Evolutionary conservation across 164 flowering plant species (phyloP).

Genomic region (Tetracentron sinense): DNA sequence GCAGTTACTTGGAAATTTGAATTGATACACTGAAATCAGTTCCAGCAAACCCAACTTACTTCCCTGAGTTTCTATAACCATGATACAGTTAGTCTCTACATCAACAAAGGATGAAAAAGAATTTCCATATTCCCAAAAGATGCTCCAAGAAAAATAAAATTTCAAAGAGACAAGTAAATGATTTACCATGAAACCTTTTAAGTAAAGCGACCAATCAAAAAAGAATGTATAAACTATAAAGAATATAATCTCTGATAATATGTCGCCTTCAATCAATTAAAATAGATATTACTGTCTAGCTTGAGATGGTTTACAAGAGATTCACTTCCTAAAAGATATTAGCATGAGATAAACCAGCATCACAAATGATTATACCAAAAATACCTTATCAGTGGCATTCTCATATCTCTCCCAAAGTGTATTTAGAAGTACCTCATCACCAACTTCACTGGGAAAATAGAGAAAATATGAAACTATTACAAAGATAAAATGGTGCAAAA

Average conservation of each 20-base stretch:
- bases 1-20: no score
- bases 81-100: neutral
- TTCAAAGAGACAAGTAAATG: neutral
- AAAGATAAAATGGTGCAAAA: neutral
- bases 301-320: neutral
- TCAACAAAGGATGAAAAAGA: neutral
- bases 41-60: neutral
- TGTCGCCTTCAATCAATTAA: neutral
- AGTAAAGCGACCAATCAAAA: neutral
- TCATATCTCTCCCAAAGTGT: constrained; percentile 67
- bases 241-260: neutral
- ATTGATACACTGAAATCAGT: no score
- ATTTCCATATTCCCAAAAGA: neutral
- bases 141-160: neutral
- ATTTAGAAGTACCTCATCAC: constrained; percentile 70
- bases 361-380: neutral
- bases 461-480: constrained; percentile 1
- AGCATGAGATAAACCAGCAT: neutral
- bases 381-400: constrained; percentile 65
- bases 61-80: neutral
- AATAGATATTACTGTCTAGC: neutral
- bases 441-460: constrained; percentile 51
- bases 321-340: neutral
- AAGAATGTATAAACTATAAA: neutral
- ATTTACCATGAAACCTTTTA: neutral